Conservation (phyloP, 305 asterid species). For the Fraxinus nigra region DNA sequence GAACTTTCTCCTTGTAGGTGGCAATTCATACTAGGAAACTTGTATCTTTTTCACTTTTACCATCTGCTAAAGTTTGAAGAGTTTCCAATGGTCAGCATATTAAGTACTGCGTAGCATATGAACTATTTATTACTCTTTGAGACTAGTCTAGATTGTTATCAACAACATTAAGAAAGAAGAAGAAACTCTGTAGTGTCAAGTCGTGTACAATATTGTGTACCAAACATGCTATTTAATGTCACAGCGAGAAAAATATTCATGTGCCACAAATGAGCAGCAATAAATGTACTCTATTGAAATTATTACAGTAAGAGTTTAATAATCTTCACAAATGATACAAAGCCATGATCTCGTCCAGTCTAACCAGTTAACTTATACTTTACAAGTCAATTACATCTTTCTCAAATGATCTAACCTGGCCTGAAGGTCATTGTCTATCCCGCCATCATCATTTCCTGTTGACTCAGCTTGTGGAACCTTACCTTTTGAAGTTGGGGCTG, state of each 20-base stretch:
- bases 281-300: slow-evolving; percentile 18
- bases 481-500: slow-evolving; percentile 74
- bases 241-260: not conserved
- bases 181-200: not conserved
- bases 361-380: slow-evolving; percentile 20
- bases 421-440: slow-evolving; percentile 94
- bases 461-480: slow-evolving; percentile 95
- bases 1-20: no score
- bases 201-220: not conserved
- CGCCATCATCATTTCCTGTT: slow-evolving; percentile 69
- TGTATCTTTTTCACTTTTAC: no score
- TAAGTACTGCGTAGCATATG: not conserved
- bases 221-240: not conserved
- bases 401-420: slow-evolving; percentile 98
- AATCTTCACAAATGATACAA: slow-evolving; percentile 42
- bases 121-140: not conserved
- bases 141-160: not conserved
- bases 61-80: not conserved
- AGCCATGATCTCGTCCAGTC: slow-evolving; percentile 25
- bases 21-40: no score
- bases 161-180: not conserved
- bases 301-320: slow-evolving; percentile 22
- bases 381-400: slow-evolving; percentile 61
- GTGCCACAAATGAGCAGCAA: not conserved
- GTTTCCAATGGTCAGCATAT: not conserved